Conservation (phyloP, 1,284 basidiomycete genomes). For the Leucoagaricus sp. region DNA sequence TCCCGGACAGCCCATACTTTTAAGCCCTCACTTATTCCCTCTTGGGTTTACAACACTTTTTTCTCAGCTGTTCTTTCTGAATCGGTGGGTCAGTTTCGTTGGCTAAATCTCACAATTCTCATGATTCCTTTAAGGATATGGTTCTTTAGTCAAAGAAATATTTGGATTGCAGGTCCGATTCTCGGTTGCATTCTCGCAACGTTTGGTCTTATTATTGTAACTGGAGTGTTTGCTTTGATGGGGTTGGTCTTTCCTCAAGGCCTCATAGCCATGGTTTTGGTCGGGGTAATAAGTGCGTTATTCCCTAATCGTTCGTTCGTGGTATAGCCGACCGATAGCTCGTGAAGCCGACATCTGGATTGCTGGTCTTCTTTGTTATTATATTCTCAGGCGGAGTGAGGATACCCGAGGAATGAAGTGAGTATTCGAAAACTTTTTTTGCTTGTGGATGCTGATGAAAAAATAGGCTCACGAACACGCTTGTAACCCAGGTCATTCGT, state of each 20-base stretch:
- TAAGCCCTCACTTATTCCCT: slow-evolving; percentile 14
- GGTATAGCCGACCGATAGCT: background rate
- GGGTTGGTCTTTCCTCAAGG: background rate
- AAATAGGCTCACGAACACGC: slow-evolving; percentile 1
- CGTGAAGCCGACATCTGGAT: slow-evolving; percentile 12
- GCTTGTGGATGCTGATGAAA: background rate
- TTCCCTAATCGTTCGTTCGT: background rate
- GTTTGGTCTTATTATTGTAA: background rate
- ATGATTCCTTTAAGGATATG: slow-evolving; percentile 13
- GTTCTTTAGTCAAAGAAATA: slow-evolving; percentile 18
- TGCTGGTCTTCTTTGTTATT: slow-evolving; percentile 13
- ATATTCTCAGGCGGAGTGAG: slow-evolving; percentile 2
- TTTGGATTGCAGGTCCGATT: slow-evolving; percentile 8
- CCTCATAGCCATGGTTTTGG: background rate
- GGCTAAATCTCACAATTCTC: background rate
- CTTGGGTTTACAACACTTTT: slow-evolving; percentile 7
- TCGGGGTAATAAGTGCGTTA: background rate
- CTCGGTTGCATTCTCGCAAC: slow-evolving; percentile 8
- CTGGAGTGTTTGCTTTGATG: background rate
- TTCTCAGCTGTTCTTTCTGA: slow-evolving; percentile 19
- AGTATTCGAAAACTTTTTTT: background rate
- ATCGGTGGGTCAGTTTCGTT: slow-evolving; percentile 6
- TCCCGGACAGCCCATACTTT: background rate
- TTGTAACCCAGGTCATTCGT: slow-evolving; percentile 16
- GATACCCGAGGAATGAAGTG: slow-evolving; percentile 3